Base-by-base conservation (phyloP, 306 rosid species). In the Fragaria vesca region DNA sequence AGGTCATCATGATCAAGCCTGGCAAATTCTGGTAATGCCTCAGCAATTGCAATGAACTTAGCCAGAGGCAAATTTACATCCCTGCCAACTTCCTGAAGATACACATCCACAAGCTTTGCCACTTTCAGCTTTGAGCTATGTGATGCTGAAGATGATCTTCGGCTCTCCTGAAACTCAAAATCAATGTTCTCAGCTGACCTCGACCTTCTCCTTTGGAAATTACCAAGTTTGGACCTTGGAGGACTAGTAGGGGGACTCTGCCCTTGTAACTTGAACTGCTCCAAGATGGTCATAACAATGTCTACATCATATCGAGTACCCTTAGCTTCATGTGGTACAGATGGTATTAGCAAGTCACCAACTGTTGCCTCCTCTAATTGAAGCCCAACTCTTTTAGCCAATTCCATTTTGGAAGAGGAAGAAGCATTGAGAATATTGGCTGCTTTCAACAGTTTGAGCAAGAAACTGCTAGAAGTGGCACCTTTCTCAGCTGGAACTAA, bases 101-200 rank as follows among this genome's bases (percentile, higher is more conserved):
- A 95, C 57, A 88, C 89, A 76, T 95, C 99, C 57, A 95, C 92
- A 79, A 95, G 84, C 87, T 90, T 95, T 51, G 97, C 99, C 71
- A 95, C 99, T 81, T 88, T 93, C 77, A 95, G 78, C 78, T 89
- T 92, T 48, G 98, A 89, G 76, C 97, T 77, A 46, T 94, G 98
- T 52, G 98, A 92, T n/a, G 97, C 97, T 20, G 98, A 94, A 75
- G 97, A 94, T 0, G 97, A 94, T 76, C 97, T 90, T 67, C 98
- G 82, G 74, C 95, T 92, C 82, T 94, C 98, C 85, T 92, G 98
- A 36, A 94, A 94, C 66, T 92, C 98, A 11, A 86, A 92, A 76
- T 91, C 90, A 21, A 94, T 89, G 71, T 94, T 92, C 85, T 94
- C 98, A 0, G 98, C 97, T 0, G 98, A 94, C 42, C 98, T 88